These are phyloP conservation scores for Botrytis porri DNA, from an alignment of 2,329 filamentous ascomycete species.

Conservation along the genomic window DNA sequence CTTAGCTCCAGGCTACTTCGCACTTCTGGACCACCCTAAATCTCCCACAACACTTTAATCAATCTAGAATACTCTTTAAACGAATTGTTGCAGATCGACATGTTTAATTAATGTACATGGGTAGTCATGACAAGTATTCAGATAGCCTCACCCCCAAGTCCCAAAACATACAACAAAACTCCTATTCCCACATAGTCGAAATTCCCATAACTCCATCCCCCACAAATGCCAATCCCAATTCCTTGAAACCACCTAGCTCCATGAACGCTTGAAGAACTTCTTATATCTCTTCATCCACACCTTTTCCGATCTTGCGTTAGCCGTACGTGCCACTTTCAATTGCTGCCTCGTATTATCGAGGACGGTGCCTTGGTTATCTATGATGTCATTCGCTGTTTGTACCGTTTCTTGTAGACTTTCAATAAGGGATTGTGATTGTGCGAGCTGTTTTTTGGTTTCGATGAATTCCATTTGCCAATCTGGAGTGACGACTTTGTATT, in stretches of 20 bases:
- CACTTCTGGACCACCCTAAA: background rate
- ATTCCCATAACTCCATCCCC: background rate
- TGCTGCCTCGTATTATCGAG: background rate
- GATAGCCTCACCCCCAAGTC: background rate
- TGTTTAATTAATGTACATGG: background rate
- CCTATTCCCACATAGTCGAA: background rate
- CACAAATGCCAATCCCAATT: background rate
- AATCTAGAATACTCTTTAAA: background rate
- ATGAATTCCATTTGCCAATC: slow-evolving; percentile 1
- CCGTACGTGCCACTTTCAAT: background rate
- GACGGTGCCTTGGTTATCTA: background rate
- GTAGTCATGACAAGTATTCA: background rate
- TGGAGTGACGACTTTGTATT: background rate
- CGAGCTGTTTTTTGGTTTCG: background rate
- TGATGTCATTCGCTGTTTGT: background rate
- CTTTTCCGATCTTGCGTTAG: background rate
- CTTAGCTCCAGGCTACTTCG: background rate
- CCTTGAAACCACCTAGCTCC: background rate
- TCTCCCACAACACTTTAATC: background rate
- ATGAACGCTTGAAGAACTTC: background rate
- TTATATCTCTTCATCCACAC: background rate
- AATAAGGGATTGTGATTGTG: background rate
- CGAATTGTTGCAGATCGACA: background rate
- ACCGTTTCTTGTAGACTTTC: background rate
- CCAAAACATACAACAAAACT: background rate